Evolutionary conservation across 768 basidiomycete genomes (phyloP), one percentile per base, ranked within the genome.

Genomic region (Clathrus columnatus): DNA sequence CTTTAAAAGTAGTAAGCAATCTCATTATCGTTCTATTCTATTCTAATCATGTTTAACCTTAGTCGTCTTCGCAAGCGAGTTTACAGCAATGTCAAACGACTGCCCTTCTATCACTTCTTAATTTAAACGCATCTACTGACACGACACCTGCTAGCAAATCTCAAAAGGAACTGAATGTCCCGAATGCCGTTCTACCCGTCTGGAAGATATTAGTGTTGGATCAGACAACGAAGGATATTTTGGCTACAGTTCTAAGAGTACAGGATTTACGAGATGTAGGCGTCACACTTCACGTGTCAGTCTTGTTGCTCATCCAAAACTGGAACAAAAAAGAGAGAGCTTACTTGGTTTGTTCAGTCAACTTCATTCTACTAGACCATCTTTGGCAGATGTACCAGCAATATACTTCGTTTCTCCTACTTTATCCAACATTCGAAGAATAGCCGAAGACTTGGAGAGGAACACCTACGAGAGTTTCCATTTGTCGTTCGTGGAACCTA

Each of bases 201-300:
- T 99, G 96, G 95, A 99, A 99, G 70, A 84, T 98, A 14, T 73
- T 99, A 8, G 85, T 99, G 1, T 74, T 99, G 53, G 96, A 99
- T 69, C 91, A 96, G 64, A 80, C 87, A 62, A 95, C 92, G 21
- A 96, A 98, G 68, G 96, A 98, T 67, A 85, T 98, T 20, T 77
- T 99, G 32, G 96, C 96, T 16, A 98, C 95, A 1, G 87, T 92
- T 18, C 72, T 99, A 60, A 83, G 94, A 52, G 96, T 99, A 6
- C 94, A 97, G 69, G 96, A 98, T 71, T 76, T 99, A 59, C 80
- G 96, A 54, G 95, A 98, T 64, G 89, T 91, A 48, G 96, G 96
- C 28, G 93, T 99, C 42, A 99, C 96, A 7, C 76, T 99, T 57
- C 96, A 99, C 72, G 92, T 98, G 94, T 97, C 74, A 63, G 91